Evolutionary conservation across 768 basidiomycete species (phyloP).

Genomic region (Cystofilobasidium capitatum): DNA sequence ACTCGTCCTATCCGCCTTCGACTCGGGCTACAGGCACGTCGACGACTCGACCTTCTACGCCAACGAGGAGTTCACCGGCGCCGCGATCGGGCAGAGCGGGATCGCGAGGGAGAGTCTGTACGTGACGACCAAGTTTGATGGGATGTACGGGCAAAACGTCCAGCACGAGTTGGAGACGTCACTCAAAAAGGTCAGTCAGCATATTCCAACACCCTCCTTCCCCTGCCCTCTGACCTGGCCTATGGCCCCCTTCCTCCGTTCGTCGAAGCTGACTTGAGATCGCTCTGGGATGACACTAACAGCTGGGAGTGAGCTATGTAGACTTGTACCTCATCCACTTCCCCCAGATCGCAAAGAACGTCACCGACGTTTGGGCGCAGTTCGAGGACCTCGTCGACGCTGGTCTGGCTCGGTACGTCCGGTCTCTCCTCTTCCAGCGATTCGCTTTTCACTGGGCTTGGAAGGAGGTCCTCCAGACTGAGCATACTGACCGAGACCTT

Average conservation of each 20-base stretch:
- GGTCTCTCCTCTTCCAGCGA: not conserved
- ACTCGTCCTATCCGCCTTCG: not conserved
- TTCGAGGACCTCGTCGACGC: conserved; percentile 18
- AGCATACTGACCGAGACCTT: not conserved
- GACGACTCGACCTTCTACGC: conserved; percentile 30
- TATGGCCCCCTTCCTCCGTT: no score
- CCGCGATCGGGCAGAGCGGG: conserved; percentile 25
- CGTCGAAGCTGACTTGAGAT: not conserved
- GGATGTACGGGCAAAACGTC: conserved; percentile 43
- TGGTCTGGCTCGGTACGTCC: conserved; percentile 13
- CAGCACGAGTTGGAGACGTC: conserved; percentile 48
- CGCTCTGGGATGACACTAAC: not conserved
- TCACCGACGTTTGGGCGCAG: conserved; percentile 12
- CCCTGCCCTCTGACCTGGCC: no score
- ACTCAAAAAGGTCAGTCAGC: conserved; percentile 46
- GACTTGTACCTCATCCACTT: conserved; percentile 58
- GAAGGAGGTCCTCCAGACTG: not conserved
- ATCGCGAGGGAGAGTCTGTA: conserved; percentile 43
- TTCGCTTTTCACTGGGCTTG: not conserved
- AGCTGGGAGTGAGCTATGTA: conserved; percentile 38
- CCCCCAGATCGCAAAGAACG: conserved; percentile 12
- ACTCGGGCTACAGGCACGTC: not conserved
- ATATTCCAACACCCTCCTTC: no score
- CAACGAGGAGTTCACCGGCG: conserved; percentile 33
- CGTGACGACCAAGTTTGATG: conserved; percentile 47